A percentile compares a stretch with the other conserved stretches of the same genome.
phyloP scores from a whole-genome alignment of 345 rosid genomes.

The Carallia brachiata region DNA sequence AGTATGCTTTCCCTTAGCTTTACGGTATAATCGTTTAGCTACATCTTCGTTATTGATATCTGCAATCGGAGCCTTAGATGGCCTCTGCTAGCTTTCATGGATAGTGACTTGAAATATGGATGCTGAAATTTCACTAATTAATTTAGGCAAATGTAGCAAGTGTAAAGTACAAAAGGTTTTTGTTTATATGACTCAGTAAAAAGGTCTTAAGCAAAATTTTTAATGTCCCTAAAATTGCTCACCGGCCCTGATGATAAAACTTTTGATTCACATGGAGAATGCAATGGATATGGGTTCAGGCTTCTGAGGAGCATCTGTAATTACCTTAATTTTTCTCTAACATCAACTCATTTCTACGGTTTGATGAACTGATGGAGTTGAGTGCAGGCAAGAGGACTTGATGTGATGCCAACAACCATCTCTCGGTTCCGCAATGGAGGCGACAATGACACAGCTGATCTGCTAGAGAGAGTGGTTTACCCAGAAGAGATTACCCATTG shows the following conservation, averaged over 20 bases:
- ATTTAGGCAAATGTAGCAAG: too few species aligned
- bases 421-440: slow-evolving; percentile 82
- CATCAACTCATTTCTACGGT: slow-evolving; percentile 1
- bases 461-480: slow-evolving; percentile 69
- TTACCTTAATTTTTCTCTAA: background rate
- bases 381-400: slow-evolving; percentile 87
- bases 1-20: too few species aligned
- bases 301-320: background rate
- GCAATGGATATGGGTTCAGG: background rate
- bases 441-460: slow-evolving; percentile 66
- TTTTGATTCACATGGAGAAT: background rate
- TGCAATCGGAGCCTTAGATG: background rate
- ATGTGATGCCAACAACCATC: slow-evolving; percentile 84
- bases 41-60: background rate
- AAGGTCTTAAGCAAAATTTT: too few species aligned
- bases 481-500: slow-evolving; percentile 94
- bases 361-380: slow-evolving; percentile 5
- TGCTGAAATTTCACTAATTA: too few species aligned
- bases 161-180: too few species aligned
- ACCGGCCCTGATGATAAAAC: background rate
- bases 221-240: too few species aligned
- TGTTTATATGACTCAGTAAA: too few species aligned
- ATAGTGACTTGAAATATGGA: too few species aligned
- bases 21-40: too few species aligned
- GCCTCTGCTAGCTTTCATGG: background rate